Percentiles rank a stretch among this genome's conserved stretches.
Evolutionary conservation across 2,329 filamentous ascomycete species (phyloP).

Genomic region (Pseudogymnoascus destructans): DNA sequence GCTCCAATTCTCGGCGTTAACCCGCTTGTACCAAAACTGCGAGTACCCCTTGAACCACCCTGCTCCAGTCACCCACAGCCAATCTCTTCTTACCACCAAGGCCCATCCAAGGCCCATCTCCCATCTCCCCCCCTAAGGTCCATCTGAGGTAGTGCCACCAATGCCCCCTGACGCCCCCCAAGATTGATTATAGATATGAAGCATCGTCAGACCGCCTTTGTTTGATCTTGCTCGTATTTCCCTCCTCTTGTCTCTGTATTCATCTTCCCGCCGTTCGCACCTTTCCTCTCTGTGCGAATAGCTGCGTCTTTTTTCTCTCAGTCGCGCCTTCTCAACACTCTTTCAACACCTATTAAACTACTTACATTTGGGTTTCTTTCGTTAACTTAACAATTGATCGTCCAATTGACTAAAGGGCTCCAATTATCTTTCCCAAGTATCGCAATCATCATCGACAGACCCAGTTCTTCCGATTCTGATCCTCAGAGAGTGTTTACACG

Average conservation of each 20-base stretch:
- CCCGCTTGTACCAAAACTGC: neutral
- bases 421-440: slow-evolving; percentile 4
- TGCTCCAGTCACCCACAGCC: neutral
- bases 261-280: neutral
- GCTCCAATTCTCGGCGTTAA: neutral
- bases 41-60: neutral
- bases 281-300: neutral
- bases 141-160: neutral
- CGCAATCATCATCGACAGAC: slow-evolving; percentile 1
- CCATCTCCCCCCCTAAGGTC: neutral
- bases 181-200: slow-evolving; percentile 6
- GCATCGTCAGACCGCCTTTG: slow-evolving; percentile 1
- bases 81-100: neutral
- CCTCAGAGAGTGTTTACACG: neutral
- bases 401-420: neutral
- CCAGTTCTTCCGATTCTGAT: slow-evolving; percentile 1
- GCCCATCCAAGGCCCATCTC: neutral
- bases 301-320: neutral
- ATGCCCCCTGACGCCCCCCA: slow-evolving; percentile 1
- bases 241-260: neutral
- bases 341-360: neutral
- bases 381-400: neutral
- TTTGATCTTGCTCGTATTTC: slow-evolving; percentile 7
- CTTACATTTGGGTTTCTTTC: neutral
- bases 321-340: slow-evolving; percentile 3